phyloP scores from a whole-genome alignment of 2,329 filamentous ascomycete genomes.

The Colletotrichum somersetense region DNA sequence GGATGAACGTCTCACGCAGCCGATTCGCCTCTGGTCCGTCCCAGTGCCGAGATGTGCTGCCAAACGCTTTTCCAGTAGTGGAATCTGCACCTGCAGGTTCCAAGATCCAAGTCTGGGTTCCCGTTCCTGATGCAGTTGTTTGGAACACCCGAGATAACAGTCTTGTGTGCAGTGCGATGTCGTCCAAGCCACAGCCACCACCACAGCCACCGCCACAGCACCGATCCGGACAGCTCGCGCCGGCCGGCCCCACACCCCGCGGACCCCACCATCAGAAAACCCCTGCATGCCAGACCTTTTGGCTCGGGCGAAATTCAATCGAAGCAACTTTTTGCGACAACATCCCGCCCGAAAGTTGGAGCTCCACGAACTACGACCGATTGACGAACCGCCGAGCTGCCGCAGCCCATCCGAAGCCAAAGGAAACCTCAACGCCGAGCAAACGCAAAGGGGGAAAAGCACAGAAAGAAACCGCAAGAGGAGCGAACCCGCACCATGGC shows the following conservation, averaged over 20 bases:
- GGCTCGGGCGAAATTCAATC: conserved; percentile 27
- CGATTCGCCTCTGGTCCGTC: neutral
- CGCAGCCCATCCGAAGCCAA: neutral
- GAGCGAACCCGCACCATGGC: conserved; percentile 23
- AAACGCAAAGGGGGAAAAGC: neutral
- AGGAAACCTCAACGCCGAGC: neutral
- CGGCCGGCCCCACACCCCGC: conserved; percentile 40
- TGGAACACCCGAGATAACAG: neutral
- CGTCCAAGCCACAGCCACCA: conserved; percentile 8
- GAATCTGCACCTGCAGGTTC: too few species aligned
- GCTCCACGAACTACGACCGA: neutral
- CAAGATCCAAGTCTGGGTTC: neutral
- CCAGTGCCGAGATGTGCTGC: neutral
- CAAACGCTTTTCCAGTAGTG: too few species aligned
- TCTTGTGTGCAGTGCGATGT: neutral
- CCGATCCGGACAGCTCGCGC: conserved; percentile 38
- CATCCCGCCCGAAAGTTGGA: conserved; percentile 13
- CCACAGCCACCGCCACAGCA: conserved; percentile 24
- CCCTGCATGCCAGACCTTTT: conserved; percentile 27
- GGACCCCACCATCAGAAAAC: conserved; percentile 39
- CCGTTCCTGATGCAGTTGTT: neutral
- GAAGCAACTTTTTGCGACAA: conserved; percentile 39
- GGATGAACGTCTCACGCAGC: neutral
- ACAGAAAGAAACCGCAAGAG: neutral
- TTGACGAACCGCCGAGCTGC: neutral